Evolutionary conservation across 2,329 filamentous ascomycete genomes (phyloP), one percentile per base, ranked within the genome.

Genomic region (Arthrobotrys pseudoclavata): DNA sequence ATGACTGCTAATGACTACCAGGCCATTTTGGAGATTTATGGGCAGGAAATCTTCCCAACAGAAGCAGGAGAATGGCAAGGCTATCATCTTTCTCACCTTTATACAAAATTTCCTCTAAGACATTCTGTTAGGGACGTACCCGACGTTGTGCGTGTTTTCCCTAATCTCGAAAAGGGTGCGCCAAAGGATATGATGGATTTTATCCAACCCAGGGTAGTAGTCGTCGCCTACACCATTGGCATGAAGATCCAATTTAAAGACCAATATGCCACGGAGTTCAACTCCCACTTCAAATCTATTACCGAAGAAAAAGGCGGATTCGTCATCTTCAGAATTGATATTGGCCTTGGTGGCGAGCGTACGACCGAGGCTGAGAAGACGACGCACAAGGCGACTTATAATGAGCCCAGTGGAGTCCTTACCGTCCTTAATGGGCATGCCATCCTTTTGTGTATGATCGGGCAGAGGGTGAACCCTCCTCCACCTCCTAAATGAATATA

Each of bases 261-360:
- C 20, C 40, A 62, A 20, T 70, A 42, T 34, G 67, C 67, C 31
- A 42, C 26, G 4, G 53, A 50, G 4, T 70, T 70, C 20, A 29
- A 45, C n/a, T 70, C 67, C 24, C 67, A 70, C 31, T 70, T 50
- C 42, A 31, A 70, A 29, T 61, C 67, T 1, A 42, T 70, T 20
- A 13, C 24, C 6, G 7, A 42, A 15, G 40, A 52, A 15, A 29
- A 52, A 22, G 67, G 67, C 34, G 67, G 67, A 4, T 45, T 70
- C 12, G 26, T 31, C 4, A 70, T 70, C 3, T 70, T 70, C 31
- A 55, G 67, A 5, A 61, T 70, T 10, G 53, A 62, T 5, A 45
- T 70, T 22, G 53, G 10, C 0, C 55, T 70, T 6, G 67, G 67
- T 20, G 67, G 67, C 7, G 26, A 53, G 10, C 13, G 45, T 12